Evolutionary conservation across 805 yeast species (phyloP), one percentile per base, ranked within the genome.

Genomic region (Yarrowia porcina): DNA sequence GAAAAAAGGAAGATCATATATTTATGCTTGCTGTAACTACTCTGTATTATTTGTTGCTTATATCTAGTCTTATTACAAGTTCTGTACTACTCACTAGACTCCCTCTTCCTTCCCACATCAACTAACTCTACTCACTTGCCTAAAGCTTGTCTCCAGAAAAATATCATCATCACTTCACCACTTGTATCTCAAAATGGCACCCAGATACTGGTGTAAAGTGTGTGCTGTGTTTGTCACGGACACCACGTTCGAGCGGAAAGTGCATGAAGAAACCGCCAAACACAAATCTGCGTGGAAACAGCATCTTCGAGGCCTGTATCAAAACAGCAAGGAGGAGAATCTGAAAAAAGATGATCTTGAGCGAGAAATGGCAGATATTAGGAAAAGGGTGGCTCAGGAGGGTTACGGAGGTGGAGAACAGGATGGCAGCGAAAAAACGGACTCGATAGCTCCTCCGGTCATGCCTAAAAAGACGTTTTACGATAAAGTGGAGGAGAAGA

Each of bases 191-290:
- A 17, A 18, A 18, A 52, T 52, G 59, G 59, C 59, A 3, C 59
- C 54, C 5, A 23, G 59, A 41, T 25, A 38, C 56, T 28, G 33
- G 45, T 21, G 44, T 66, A 25, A 44, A 59, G 63, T 61, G 17
- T 39, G 35, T 23, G 56, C 63, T 10, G 63, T 63, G 13, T 54
- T 63, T 32, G 39, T 63, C 56, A 27, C 63, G 23, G 38, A 17
- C 12, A 63, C 39, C 28, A 23, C 28, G 21, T 42, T 60, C 35
- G 61, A 36, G 49, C 44, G 35, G 64, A 70, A 61, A 65, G 63
- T 25, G 61, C 64, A 38, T 52, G 59, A 52, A 11, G 38, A 52
- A 12, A 35, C 64, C 62, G 65, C 50, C 20, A 66, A 32, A 18
- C 66, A 49, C 27, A 28, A 36, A 50, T 21, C 25, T 28, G 44